Base-by-base conservation (phyloP, 139 green algal species). In the Zygnema cylindricum region DNA sequence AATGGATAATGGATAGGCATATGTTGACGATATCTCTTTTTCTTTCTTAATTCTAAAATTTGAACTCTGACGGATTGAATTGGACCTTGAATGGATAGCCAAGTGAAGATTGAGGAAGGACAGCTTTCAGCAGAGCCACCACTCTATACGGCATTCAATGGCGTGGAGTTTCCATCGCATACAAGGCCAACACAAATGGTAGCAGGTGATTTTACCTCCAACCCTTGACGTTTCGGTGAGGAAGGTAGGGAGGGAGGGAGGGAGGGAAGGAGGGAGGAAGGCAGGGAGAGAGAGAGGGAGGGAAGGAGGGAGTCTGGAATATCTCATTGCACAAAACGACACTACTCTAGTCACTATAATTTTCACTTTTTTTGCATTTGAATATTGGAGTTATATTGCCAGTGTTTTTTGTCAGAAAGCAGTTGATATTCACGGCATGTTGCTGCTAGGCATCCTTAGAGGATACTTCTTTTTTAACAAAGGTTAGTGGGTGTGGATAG, bases 141-240 rank as follows among this genome's bases (percentile, higher is more conserved):
- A 22, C 76, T 90, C 25, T 90, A 79, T 41, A 90, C 85, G 22
- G 87, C 85, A 23, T 90, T 90, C 85, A 90, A 90, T 2, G 85
- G 85, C 43, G 76, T 90, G 21, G 85, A 90, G 85, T 90, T 88
- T 77, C 85, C 85, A 33, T 69, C 85, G 0, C 49, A 79, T 75
- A 30, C 69, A 30, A 55, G 76, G 16, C 85, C 85, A 54, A 89
- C 78, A 1, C 76, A 78, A 1, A 90, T 90, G 85, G 41, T 90
- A 21, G 77, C 77, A 81, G 84, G 82, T 88, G 30, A 25, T 73
- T 25, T 73, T 73, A 30, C 30, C 57, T 73, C 57, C 57, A 73
- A n/a, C 30, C 57, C 25, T 25, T 73, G 25, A 73, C 30, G n/a
- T n/a, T n/a, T n/a, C n/a, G n/a, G n/a, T n/a, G n/a, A n/a, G n/a